Conservation (phyloP, 805 yeast species). For the Saccharomycopsis sp. region DNA sequence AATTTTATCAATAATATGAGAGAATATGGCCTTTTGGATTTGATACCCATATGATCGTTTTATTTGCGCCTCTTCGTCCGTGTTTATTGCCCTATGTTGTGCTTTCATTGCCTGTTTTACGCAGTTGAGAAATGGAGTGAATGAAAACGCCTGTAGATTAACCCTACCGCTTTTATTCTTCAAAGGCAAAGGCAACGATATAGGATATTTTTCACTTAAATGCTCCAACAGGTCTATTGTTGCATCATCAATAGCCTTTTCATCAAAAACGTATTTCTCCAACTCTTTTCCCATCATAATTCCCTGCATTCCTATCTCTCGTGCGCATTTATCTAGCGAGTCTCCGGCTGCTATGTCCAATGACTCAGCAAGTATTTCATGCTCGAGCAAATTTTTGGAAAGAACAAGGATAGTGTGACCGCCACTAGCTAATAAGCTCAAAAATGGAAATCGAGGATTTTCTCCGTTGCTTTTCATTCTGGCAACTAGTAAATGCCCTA, state of each 20-base stretch:
- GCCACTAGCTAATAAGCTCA: constrained; percentile 79
- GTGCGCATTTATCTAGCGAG: constrained; percentile 86
- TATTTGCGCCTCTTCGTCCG: constrained; percentile 20
- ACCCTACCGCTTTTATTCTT: constrained; percentile 40
- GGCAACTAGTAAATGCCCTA: constrained; percentile 78
- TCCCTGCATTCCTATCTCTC: constrained; percentile 74
- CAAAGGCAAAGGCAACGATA: constrained; percentile 45
- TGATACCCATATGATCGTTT: constrained; percentile 46
- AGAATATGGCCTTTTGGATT: constrained; percentile 60
- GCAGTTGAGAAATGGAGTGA: constrained; percentile 66
- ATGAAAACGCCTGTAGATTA: constrained; percentile 53
- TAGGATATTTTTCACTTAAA: background rate
- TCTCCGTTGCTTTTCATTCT: constrained; percentile 40
- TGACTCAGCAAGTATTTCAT: constrained; percentile 68
- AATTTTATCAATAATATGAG: constrained; percentile 64
- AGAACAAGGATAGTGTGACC: constrained; percentile 90
- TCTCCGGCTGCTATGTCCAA: constrained; percentile 91
- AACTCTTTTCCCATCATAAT: constrained; percentile 76
- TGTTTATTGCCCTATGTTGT: constrained; percentile 22
- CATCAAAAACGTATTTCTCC: constrained; percentile 43
- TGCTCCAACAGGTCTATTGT: constrained; percentile 2
- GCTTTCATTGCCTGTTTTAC: constrained; percentile 36
- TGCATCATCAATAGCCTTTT: constrained; percentile 26
- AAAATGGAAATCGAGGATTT: constrained; percentile 54
- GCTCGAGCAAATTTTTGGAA: constrained; percentile 53